phyloP scores from a whole-genome alignment of 441 rosid genomes.

The Euphorbia celastroides region DNA sequence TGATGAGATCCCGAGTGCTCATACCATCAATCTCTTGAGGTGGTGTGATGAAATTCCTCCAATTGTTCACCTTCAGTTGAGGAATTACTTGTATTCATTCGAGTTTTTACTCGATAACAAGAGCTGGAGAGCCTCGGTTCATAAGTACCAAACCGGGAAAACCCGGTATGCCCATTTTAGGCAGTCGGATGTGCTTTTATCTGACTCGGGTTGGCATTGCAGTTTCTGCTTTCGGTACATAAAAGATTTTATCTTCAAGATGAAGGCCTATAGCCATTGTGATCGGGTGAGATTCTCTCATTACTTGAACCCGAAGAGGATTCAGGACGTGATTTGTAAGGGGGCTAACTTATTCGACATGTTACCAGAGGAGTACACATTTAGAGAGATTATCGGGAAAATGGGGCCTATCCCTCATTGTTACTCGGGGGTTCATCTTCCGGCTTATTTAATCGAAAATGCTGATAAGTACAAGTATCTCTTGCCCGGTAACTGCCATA shows the following conservation, averaged over 20 bases:
- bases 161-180: constrained; percentile 67
- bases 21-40: constrained; percentile 63
- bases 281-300: constrained; percentile 54
- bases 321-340: constrained; percentile 57
- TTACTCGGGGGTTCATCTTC: constrained; percentile 80
- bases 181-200: constrained; percentile 49
- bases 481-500: constrained; percentile 73
- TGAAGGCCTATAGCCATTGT: constrained; percentile 90
- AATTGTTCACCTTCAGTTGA: constrained; percentile 62
- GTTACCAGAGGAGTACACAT: constrained; percentile 83
- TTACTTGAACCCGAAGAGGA: constrained; percentile 42
- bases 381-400: constrained; percentile 66
- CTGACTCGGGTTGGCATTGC: constrained; percentile 96
- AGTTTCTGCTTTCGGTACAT: constrained; percentile 73
- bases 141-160: constrained; percentile 35
- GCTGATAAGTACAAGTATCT: constrained; percentile 67
- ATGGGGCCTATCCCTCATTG: constrained; percentile 66
- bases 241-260: constrained; percentile 60
- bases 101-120: constrained; percentile 87
- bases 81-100: constrained; percentile 80
- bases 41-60: constrained; percentile 82
- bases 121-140: constrained; percentile 77
- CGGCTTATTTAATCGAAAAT: constrained; percentile 67
- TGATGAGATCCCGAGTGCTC: constrained; percentile 85
- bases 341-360: constrained; percentile 75